Evolutionary conservation across 129 eudicot species (phyloP).

Genomic region (Kitagawia praeruptora): DNA sequence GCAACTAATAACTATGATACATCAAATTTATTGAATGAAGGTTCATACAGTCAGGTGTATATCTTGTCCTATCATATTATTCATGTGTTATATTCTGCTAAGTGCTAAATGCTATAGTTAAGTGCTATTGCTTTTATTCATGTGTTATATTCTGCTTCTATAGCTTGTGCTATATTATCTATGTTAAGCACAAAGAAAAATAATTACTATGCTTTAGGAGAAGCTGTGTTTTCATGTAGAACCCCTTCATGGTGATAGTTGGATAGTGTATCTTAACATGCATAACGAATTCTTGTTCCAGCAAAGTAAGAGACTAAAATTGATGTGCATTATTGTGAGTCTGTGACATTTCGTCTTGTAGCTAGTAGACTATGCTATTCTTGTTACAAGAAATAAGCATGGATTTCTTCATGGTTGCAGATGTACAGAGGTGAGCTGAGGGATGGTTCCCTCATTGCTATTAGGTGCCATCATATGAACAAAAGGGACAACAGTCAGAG

Average conservation of each 20-base stretch:
- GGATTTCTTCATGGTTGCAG: conserved; percentile 29
- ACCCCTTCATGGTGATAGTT: not conserved
- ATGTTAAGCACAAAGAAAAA: not conserved
- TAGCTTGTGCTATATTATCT: not conserved
- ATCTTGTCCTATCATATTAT: not conserved
- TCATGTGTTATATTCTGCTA: not conserved
- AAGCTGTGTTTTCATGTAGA: not conserved
- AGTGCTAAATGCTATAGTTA: too few relatives aligned
- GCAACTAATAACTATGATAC: conserved; percentile 64
- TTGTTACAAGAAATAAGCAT: not conserved
- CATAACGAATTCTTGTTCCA: not conserved
- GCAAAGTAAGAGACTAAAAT: not conserved
- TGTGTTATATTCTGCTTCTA: not conserved
- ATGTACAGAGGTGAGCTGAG: conserved; percentile 64
- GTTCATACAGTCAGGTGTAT: conserved; percentile 71
- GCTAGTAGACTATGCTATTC: not conserved
- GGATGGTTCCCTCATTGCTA: conserved; percentile 52
- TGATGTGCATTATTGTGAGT: not conserved
- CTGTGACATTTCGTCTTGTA: not conserved
- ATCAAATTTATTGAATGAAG: conserved; percentile 60
- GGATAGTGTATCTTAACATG: not conserved
- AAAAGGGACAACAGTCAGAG: conserved; percentile 46
- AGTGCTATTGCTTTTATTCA: not conserved
- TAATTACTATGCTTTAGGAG: not conserved
- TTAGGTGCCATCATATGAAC: conserved; percentile 74